Evolutionary conservation across 139 green algal species (phyloP).

Genomic region (Closterium sp.): DNA sequence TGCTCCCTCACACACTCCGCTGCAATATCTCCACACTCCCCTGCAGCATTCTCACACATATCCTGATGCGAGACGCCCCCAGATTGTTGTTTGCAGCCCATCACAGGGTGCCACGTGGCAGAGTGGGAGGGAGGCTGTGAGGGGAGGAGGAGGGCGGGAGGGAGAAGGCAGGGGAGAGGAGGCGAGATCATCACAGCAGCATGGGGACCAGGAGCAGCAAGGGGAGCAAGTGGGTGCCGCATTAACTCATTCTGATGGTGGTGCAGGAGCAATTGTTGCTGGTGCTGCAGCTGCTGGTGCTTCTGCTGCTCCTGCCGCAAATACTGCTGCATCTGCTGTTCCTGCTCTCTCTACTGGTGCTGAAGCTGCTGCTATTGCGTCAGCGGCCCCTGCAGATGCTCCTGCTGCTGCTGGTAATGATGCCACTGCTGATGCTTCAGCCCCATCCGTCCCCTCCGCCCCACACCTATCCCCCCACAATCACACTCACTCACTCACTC

Average conservation of each 20-base stretch:
- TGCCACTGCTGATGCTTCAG: background rate
- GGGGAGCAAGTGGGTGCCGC: background rate
- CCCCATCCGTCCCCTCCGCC: background rate
- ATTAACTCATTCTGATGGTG: too few relatives aligned
- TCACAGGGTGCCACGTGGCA: background rate
- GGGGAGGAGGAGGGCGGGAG: too few relatives aligned
- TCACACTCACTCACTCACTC: background rate
- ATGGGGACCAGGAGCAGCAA: background rate
- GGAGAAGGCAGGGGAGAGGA: background rate
- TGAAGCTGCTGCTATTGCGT: background rate
- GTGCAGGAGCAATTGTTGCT: background rate
- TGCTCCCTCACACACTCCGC: too few relatives aligned
- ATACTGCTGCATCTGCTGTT: background rate
- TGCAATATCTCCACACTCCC: background rate
- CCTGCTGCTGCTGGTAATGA: background rate
- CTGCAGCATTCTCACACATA: background rate
- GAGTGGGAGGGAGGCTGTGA: background rate
- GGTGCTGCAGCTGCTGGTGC: background rate
- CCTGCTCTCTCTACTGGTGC: background rate
- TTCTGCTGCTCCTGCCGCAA: background rate
- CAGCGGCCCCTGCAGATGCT: too few relatives aligned
- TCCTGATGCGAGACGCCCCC: background rate
- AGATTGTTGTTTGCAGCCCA: background rate
- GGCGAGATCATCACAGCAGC: background rate
- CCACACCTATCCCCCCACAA: background rate